These are phyloP conservation scores for Sugiyamaella neomexicana DNA, from an alignment of 1,139 yeast genomes.

Conservation along the genomic window DNA sequence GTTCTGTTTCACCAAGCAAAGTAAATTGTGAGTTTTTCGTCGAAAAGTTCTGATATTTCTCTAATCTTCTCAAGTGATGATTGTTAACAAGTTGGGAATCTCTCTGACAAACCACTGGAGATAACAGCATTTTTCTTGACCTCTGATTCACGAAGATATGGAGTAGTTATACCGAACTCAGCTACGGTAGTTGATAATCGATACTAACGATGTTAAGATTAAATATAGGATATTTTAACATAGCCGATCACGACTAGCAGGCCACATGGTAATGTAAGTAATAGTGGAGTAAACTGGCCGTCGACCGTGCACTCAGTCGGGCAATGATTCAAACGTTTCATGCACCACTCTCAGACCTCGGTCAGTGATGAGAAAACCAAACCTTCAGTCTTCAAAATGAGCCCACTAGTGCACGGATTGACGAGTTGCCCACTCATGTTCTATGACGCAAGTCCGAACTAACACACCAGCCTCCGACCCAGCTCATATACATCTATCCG, in stretches of 20 bases:
- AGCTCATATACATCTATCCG: too few relatives aligned
- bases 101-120: constrained; percentile 42
- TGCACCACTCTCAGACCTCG: constrained; percentile 40
- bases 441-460: background rate
- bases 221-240: too few relatives aligned
- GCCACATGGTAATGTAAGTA: constrained; percentile 7
- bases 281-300: background rate
- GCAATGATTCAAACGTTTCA: constrained; percentile 39
- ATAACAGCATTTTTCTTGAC: constrained; percentile 33
- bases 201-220: background rate
- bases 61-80: constrained; percentile 29
- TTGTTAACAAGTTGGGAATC: constrained; percentile 41
- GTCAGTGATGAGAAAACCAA: constrained; percentile 33
- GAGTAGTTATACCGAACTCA: background rate
- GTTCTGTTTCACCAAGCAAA: background rate
- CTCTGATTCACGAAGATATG: constrained; percentile 28
- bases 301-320: constrained; percentile 1
- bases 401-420: constrained; percentile 19
- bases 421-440: background rate
- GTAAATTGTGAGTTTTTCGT: constrained; percentile 6
- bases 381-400: constrained; percentile 42
- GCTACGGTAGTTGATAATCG: background rate
- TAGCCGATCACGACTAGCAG: too few relatives aligned
- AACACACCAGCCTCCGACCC: background rate
- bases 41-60: background rate